Evolutionary conservation across 768 basidiomycete species (phyloP), one percentile per base, ranked within the genome.

Genomic region (Leccinum incarnatum): DNA sequence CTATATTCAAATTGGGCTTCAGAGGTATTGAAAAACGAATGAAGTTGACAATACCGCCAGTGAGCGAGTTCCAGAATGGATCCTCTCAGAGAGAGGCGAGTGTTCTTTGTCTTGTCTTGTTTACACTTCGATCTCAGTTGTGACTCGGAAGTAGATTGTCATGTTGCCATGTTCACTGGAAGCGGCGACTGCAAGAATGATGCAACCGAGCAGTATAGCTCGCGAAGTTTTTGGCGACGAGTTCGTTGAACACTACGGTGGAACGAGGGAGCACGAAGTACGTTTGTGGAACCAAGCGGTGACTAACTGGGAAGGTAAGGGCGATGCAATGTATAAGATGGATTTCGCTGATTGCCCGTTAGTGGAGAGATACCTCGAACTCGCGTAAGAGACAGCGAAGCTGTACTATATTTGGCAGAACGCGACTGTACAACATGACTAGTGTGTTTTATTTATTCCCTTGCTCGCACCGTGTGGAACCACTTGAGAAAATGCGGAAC

Each of bases 161-260:
- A 86, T 89, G 81, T 75, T 98, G 17, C 90, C 95, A 1, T 79
- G 80, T 45, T 89, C 89, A 2, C 78, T 99, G 37, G 89, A 93
- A 67, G 75, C 81, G 5, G 96, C 95, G 3, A 92, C 93, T 4
- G 75, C 78, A 45, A 78, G 80, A 52, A 97, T 99, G 89, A 89
- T 90, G 85, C 76, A 75, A 30, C 75, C 81, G 4, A 83, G 78
- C 14, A 95, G 93, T 65, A 74, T 96, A 53, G 97, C 97, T 2
- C 81, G 97, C 32, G 89, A 95, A 68, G 78, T 93, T 45, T 85
- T 98, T 56, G 96, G 95, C 0, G 77, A 94, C 67, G 86, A 85
- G 23, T 97, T 98, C 67, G 92, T 98, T 1, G 92, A 98, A 15
- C 97, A 99, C 70, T 96, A 84, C 67, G 93, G 91, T 3, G 95